A percentile compares a stretch with the other conserved stretches of the same genome.
Evolutionary conservation across 768 basidiomycete species (phyloP).

Genomic region (Termitomyces heimii): DNA sequence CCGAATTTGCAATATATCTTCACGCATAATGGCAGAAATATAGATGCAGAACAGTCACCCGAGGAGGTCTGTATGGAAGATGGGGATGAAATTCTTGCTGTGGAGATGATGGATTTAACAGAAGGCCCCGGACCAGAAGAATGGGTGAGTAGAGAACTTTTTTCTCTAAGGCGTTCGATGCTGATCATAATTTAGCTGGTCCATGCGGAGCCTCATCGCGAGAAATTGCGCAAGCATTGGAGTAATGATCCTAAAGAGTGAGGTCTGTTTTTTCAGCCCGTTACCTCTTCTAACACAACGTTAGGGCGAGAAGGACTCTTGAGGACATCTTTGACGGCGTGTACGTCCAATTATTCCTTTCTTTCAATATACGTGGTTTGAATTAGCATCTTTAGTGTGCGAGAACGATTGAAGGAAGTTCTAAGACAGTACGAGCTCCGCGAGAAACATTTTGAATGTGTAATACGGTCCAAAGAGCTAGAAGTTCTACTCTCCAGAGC

Average conservation of each 20-base stretch:
- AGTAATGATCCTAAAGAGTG: constrained; percentile 70
- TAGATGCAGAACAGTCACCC: constrained; percentile 80
- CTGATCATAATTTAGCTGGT: constrained; percentile 43
- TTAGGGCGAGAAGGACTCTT: constrained; percentile 65
- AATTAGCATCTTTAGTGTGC: constrained; percentile 48
- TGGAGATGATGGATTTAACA: constrained; percentile 88
- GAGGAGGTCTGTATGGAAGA: constrained; percentile 87
- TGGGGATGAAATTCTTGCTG: constrained; percentile 82
- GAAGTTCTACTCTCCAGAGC: constrained; percentile 85
- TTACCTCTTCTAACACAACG: constrained; percentile 4
- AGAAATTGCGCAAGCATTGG: constrained; percentile 81
- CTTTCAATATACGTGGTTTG: not conserved
- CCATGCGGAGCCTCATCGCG: constrained; percentile 53
- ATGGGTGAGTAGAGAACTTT: constrained; percentile 40
- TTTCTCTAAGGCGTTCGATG: not conserved
- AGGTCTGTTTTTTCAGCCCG: constrained; percentile 15
- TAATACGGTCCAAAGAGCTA: constrained; percentile 87
- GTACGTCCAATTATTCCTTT: constrained; percentile 38
- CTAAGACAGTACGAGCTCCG: constrained; percentile 85
- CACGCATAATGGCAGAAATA: constrained; percentile 71
- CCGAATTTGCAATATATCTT: constrained; percentile 76
- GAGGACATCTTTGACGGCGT: constrained; percentile 84
- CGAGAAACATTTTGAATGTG: constrained; percentile 89
- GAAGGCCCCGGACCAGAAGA: constrained; percentile 57
- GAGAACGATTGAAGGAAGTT: constrained; percentile 82